A percentile compares a stretch with the other conserved stretches of the same genome.
phyloP scores from a whole-genome alignment of 345 rosid genomes.

The Erysimum cheiranthoides region DNA sequence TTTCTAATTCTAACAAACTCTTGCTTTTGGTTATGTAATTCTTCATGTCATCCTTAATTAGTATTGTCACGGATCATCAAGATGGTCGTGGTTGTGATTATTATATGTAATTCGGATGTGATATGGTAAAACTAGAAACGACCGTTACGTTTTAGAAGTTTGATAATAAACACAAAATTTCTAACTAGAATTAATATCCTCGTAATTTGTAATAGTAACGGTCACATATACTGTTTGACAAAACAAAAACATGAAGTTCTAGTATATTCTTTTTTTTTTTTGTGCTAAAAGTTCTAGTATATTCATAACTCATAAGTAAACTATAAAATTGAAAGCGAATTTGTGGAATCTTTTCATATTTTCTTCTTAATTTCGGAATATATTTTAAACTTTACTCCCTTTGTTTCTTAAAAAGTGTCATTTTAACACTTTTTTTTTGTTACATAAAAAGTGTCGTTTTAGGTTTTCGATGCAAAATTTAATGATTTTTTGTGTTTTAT shows the following conservation, averaged over 20 bases:
- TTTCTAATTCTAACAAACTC: conserved; percentile 4
- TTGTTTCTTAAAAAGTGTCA: too few relatives aligned
- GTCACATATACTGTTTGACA: too few relatives aligned
- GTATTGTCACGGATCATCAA: background rate
- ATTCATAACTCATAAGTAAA: background rate
- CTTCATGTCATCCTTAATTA: background rate
- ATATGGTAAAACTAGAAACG: background rate
- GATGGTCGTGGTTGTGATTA: conserved; percentile 5
- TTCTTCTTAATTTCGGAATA: too few relatives aligned
- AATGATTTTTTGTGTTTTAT: too few relatives aligned
- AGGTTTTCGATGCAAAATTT: too few relatives aligned
- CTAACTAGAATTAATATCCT: too few relatives aligned
- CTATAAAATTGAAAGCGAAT: background rate
- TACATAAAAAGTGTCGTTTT: too few relatives aligned
- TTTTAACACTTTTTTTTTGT: too few relatives aligned
- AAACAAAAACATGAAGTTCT: background rate
- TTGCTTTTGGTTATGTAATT: conserved; percentile 6
- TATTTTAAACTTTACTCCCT: too few relatives aligned
- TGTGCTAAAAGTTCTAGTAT: background rate
- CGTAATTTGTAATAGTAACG: too few relatives aligned
- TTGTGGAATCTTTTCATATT: background rate
- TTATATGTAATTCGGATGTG: background rate
- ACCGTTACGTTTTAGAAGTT: background rate
- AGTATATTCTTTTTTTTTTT: background rate
- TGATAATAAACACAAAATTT: background rate